phyloP scores from a whole-genome alignment of 768 basidiomycete species.

The Calocybe cyanea region DNA sequence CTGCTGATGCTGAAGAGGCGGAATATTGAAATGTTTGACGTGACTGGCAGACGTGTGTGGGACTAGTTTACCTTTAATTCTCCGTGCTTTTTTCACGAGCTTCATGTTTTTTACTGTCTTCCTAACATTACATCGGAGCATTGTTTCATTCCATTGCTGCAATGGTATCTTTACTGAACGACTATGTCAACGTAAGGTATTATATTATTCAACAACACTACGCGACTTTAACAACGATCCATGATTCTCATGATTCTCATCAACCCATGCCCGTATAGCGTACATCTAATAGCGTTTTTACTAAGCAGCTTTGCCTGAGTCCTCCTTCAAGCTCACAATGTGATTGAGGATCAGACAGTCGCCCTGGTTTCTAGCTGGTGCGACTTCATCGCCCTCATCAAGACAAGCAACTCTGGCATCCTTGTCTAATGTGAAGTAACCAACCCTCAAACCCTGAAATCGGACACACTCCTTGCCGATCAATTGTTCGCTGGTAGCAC shows the following conservation, averaged over 20 bases:
- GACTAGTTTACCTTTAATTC: constrained; percentile 20
- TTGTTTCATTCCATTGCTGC: constrained; percentile 10
- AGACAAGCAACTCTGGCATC: constrained; percentile 70
- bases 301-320: constrained; percentile 65
- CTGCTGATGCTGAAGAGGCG: constrained; percentile 47
- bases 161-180: not conserved
- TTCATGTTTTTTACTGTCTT: constrained; percentile 20
- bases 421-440: constrained; percentile 91
- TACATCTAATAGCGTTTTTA: too few relatives aligned
- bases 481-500: constrained; percentile 72
- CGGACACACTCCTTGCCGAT: constrained; percentile 90
- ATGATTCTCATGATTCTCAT: too few relatives aligned
- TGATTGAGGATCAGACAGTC: constrained; percentile 86
- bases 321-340: constrained; percentile 94
- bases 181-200: not conserved
- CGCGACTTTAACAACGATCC: too few relatives aligned
- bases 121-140: constrained; percentile 16
- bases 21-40: constrained; percentile 40
- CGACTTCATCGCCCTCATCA: constrained; percentile 44
- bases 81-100: constrained; percentile 15
- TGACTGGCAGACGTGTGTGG: constrained; percentile 5
- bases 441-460: constrained; percentile 95
- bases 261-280: too few relatives aligned
- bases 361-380: constrained; percentile 50
- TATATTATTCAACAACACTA: too few relatives aligned